phyloP scores from a whole-genome alignment of 306 rosid species.

The Cicer arietinum region DNA sequence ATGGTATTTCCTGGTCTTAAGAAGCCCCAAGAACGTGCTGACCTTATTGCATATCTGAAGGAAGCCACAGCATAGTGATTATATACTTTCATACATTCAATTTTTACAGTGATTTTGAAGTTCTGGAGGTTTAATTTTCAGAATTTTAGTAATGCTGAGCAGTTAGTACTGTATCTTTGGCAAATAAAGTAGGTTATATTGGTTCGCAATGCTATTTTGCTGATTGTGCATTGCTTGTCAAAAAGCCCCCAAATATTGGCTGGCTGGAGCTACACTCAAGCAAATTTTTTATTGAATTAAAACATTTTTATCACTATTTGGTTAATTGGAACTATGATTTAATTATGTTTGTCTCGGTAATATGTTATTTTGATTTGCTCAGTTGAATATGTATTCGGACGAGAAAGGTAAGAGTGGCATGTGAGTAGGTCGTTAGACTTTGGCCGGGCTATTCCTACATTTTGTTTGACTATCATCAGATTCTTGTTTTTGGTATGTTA shows the following conservation, averaged over 20 bases:
- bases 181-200: slow-evolving; percentile 59
- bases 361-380: slow-evolving; percentile 3
- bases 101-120: slow-evolving; percentile 50
- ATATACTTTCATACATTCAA: slow-evolving; percentile 22
- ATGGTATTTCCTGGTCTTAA: slow-evolving; percentile 97
- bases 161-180: slow-evolving; percentile 51
- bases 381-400: background rate
- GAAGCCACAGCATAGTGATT: slow-evolving; percentile 65
- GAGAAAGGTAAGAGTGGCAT: background rate
- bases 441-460: background rate
- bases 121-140: slow-evolving; percentile 39
- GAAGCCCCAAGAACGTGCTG: slow-evolving; percentile 97
- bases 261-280: slow-evolving; percentile 51
- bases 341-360: background rate
- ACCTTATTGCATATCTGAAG: slow-evolving; percentile 92
- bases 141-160: slow-evolving; percentile 45
- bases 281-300: slow-evolving; percentile 43
- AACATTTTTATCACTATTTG: slow-evolving; percentile 35
- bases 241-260: slow-evolving; percentile 46
- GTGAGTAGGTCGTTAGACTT: background rate
- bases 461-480: background rate
- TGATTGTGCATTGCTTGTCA: slow-evolving; percentile 49
- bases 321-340: slow-evolving; percentile 22
- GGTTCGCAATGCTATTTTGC: slow-evolving; percentile 59
- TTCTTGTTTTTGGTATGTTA: too few species aligned